Evolutionary conservation across 495 filamentous ascomycete genomes (phyloP).

Genomic region (Talaromyces stipitatus): DNA sequence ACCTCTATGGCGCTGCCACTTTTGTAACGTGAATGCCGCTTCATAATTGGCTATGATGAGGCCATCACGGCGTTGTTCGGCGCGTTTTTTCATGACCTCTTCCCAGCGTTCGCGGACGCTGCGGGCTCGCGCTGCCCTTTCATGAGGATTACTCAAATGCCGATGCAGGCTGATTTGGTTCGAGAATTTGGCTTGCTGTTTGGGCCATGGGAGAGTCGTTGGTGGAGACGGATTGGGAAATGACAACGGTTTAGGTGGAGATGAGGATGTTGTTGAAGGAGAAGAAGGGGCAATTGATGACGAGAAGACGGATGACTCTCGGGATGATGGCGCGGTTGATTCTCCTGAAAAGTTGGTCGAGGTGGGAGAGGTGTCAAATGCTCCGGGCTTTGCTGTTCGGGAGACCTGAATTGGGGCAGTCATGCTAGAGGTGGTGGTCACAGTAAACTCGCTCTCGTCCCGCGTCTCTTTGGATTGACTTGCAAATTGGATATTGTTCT

Average conservation of each 20-base stretch:
- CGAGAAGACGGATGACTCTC: not conserved
- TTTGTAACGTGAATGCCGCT: not conserved
- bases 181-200: not conserved
- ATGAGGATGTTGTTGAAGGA: constrained; percentile 3
- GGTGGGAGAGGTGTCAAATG: not conserved
- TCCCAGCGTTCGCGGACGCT: not conserved
- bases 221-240: not conserved
- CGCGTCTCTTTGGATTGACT: not conserved
- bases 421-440: not conserved
- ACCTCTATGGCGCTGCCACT: not conserved
- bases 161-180: constrained; percentile 3
- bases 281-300: not conserved
- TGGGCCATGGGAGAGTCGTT: not conserved
- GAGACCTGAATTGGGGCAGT: not conserved
- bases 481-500: not conserved
- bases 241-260: not conserved
- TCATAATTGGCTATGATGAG: constrained; percentile 3
- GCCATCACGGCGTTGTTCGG: constrained; percentile 5
- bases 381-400: not conserved
- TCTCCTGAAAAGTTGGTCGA: not conserved
- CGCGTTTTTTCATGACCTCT: not conserved
- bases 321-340: not conserved
- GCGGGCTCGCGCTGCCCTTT: constrained; percentile 3
- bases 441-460: not conserved
- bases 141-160: not conserved